Base-by-base conservation (phyloP, 345 rosid genomes). In the Clausena lansium region DNA sequence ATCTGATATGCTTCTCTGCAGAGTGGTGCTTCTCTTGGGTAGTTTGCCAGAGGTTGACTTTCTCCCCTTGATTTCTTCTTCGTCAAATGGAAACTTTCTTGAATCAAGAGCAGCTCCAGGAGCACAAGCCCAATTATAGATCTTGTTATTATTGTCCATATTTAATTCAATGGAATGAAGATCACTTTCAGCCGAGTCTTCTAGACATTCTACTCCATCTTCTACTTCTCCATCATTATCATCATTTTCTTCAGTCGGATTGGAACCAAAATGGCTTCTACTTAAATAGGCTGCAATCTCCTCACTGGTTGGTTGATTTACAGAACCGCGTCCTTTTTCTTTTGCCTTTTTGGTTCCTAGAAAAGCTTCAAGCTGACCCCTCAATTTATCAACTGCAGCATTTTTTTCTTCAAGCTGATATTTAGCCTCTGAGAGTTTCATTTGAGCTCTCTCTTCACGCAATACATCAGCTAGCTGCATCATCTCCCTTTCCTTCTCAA, bases 401-500 rank as follows among this genome's bases (percentile, higher is more conserved):
- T 92, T 90, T 79, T 91, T 92, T 88, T 91, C 97, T 86, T 91
- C 94, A 4, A 86, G 88, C 77, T 85, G 95, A 81, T 89, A 86
- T 76, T 94, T 92, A 80, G 92, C 97, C 24, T 89, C 98, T 1
- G 97, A 87, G 63, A 86, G 93, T 83, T 93, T 92, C 92, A 84
- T 85, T 66, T 92, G 97, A 73, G 85, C 90, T 77, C 96, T 89
- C 78, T 87, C 94, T 76, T 95, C 96, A 0, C 87, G 89, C 65
- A 92, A 77, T 50, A 86, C 88, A 52, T 91, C 94, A 33, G 93
- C 94, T 76, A 93, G 77, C 78, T 88, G 93, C 85, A 89, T 68
- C 88, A 95, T 89, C 86, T 95, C 99, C 79, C 94, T 85, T 80
- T 91, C 95, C 81, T 91, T 93, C 79, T 92, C 95, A 35, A 88